Conservation (phyloP, 805 yeast genomes). For the baker's yeast (Saccharomyces cerevisiae) region DNA sequence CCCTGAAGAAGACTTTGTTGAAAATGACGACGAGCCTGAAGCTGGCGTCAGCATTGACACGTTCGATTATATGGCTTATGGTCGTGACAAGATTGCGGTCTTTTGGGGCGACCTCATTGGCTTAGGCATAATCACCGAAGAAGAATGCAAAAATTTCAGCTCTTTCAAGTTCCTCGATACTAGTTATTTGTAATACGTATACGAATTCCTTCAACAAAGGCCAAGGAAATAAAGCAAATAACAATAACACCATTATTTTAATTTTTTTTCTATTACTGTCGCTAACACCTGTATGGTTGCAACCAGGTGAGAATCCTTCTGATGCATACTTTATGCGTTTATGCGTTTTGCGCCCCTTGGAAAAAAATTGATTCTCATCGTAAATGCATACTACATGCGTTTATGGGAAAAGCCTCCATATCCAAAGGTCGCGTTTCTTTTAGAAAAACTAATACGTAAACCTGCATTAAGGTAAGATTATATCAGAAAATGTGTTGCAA, state of each 20-base stretch:
- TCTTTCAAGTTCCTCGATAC: slow-evolving; percentile 3
- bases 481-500: neutral
- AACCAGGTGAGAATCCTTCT: neutral
- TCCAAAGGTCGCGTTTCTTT: neutral
- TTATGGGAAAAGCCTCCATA: neutral
- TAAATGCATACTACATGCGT: neutral
- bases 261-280: neutral
- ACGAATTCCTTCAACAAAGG: neutral
- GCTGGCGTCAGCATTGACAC: slow-evolving; percentile 44
- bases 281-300: neutral
- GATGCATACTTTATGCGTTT: neutral
- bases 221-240: neutral
- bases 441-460: neutral
- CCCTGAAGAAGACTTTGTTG: slow-evolving; percentile 17
- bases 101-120: slow-evolving; percentile 67
- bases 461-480: neutral
- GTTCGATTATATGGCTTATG: slow-evolving; percentile 71
- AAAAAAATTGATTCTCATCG: neutral
- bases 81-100: slow-evolving; percentile 64
- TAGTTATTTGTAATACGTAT: neutral
- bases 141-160: slow-evolving; percentile 7
- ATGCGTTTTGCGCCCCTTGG: neutral
- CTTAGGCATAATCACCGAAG: slow-evolving; percentile 42
- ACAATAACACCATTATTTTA: neutral
- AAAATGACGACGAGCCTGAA: slow-evolving; percentile 18